Evolutionary conservation across 2,329 filamentous ascomycete species (phyloP).

Genomic region (Stagonosporopsis tanaceti): DNA sequence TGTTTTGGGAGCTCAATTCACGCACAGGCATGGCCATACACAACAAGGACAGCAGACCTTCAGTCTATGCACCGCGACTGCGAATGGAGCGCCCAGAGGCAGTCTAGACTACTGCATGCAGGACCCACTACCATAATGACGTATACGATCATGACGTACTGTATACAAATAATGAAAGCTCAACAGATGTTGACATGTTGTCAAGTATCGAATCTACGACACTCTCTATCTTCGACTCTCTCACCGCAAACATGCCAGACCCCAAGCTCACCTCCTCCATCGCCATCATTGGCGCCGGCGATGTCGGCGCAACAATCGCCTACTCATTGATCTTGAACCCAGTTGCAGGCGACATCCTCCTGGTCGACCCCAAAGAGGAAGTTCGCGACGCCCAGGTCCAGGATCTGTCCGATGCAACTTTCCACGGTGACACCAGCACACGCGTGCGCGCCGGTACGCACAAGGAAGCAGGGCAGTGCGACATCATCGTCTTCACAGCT

Average conservation of each 20-base stretch:
- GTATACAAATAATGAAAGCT: slow-evolving; percentile 8
- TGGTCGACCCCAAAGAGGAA: slow-evolving; percentile 34
- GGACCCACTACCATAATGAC: slow-evolving; percentile 16
- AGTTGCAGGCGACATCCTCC: slow-evolving; percentile 27
- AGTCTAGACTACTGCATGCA: slow-evolving; percentile 10
- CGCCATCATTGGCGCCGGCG: slow-evolving; percentile 34
- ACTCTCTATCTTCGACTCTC: neutral
- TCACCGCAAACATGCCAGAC: slow-evolving; percentile 18
- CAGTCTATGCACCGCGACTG: neutral
- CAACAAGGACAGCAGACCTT: neutral
- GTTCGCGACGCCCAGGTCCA: slow-evolving; percentile 32
- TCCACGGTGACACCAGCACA: slow-evolving; percentile 30
- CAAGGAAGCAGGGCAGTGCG: slow-evolving; percentile 34
- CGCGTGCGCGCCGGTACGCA: slow-evolving; percentile 30
- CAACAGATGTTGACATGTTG: neutral
- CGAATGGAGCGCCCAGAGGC: neutral
- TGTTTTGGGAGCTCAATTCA: neutral
- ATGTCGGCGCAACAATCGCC: slow-evolving; percentile 35
- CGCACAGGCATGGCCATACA: neutral
- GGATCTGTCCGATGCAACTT: slow-evolving; percentile 25
- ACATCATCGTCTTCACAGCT: slow-evolving; percentile 31
- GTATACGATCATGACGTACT: slow-evolving; percentile 19
- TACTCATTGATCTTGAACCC: slow-evolving; percentile 37
- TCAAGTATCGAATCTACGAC: neutral
- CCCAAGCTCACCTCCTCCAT: slow-evolving; percentile 31